These are phyloP conservation scores for Barnettozyma californica DNA, from an alignment of 805 yeast species.

Conservation along the genomic window DNA sequence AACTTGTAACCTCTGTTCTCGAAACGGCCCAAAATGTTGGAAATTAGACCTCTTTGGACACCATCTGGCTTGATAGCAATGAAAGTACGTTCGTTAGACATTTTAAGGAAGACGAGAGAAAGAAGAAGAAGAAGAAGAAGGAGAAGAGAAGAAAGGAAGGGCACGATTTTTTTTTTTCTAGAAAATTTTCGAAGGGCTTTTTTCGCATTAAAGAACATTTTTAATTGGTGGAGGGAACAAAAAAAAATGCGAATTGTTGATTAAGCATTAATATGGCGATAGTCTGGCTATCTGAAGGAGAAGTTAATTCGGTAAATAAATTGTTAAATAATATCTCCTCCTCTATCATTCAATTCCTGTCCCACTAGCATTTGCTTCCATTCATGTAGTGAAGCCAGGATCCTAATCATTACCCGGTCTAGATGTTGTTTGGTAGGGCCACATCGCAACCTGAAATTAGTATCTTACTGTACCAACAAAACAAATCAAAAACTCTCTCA, in stretches of 20 bases:
- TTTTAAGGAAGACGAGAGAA: slow-evolving; percentile 8
- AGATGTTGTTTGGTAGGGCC: not conserved
- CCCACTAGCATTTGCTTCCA: too few relatives aligned
- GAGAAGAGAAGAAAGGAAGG: too few relatives aligned
- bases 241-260: not conserved
- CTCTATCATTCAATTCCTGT: not conserved
- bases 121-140: not conserved
- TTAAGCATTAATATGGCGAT: not conserved
- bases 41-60: slow-evolving; percentile 97
- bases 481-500: not conserved
- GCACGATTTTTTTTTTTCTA: too few relatives aligned
- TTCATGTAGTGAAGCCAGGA: not conserved
- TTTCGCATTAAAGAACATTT: not conserved
- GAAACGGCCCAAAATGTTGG: slow-evolving; percentile 87
- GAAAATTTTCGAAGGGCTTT: not conserved
- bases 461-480: not conserved
- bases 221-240: not conserved
- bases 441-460: not conserved
- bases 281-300: not conserved
- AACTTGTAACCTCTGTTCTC: slow-evolving; percentile 97
- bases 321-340: not conserved
- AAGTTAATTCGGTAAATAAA: not conserved
- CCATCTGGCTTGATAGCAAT: slow-evolving; percentile 98
- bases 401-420: not conserved
- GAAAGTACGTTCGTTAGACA: slow-evolving; percentile 72